Percentiles rank a stretch among this genome's conserved stretches.
Evolutionary conservation across 2,329 filamentous ascomycete species (phyloP).

Genomic region (Claviceps lovelessii): DNA sequence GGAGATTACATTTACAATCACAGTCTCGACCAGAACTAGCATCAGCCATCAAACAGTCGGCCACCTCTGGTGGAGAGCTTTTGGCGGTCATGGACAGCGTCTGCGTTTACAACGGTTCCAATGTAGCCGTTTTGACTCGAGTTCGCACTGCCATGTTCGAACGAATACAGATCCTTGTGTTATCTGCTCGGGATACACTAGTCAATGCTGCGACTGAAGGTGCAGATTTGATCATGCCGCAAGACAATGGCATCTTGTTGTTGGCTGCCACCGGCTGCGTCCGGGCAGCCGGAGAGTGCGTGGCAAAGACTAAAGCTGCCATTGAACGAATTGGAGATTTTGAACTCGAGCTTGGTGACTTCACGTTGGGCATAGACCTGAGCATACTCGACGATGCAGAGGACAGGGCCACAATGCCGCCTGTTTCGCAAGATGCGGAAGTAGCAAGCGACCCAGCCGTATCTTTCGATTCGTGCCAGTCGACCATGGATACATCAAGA

Average conservation of each 20-base stretch:
- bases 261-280: constrained; percentile 77
- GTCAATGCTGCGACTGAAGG: constrained; percentile 52
- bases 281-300: constrained; percentile 78
- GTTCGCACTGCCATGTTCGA: constrained; percentile 66
- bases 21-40: constrained; percentile 75
- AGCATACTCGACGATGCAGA: constrained; percentile 31
- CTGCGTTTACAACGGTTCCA: constrained; percentile 59
- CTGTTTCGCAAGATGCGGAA: constrained; percentile 22
- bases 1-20: constrained; percentile 78
- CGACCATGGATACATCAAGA: constrained; percentile 17
- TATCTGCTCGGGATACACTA: constrained; percentile 68
- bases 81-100: constrained; percentile 70
- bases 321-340: constrained; percentile 87
- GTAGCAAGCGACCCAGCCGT: constrained; percentile 25
- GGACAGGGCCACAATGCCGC: constrained; percentile 19
- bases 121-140: constrained; percentile 50
- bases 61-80: constrained; percentile 65
- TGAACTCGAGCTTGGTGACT: constrained; percentile 59
- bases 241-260: constrained; percentile 62
- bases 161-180: constrained; percentile 65
- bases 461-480: constrained; percentile 23
- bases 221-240: constrained; percentile 66
- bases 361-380: constrained; percentile 41
- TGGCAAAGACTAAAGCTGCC: constrained; percentile 69
- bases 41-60: constrained; percentile 68